Base-by-base conservation (phyloP, 2,329 filamentous ascomycete species). In the Ophidiomyces ophidiicola region DNA sequence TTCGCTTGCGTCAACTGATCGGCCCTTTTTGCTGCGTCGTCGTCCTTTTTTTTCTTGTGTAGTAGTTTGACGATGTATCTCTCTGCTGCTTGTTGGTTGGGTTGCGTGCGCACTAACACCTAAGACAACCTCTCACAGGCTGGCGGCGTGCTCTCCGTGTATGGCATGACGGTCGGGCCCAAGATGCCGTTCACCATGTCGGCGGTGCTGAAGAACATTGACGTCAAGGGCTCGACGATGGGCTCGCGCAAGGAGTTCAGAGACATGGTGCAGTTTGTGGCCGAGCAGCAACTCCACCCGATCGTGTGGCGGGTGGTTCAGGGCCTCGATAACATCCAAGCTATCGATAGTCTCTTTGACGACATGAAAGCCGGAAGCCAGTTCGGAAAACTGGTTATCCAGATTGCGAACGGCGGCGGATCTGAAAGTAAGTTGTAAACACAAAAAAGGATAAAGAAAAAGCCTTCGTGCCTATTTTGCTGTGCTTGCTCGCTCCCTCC, bases 311-410 rank as follows among this genome's bases (percentile, higher is more conserved):
- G 80, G 37, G 74, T 78, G 1, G 74, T 82, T 10, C 74, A 75
- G 48, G 83, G 84, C 0, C 61, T 94, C 48, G 77, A 81, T 37
- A 78, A 87, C 50, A 50, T 93, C 5, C 69, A 77, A n/a, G 80
- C 67, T n/a, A 82, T 96, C 39, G 77, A 96, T 44, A 69, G 68
- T 0, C 59, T 94, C 36, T 96, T 94, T 56, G 78, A 83, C 28
- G 85, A 94, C 36, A 93, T 96, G 76, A 84, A 82, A 56, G 73
- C 76, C 4, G 84, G 80, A 0, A 77, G 66, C 46, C 88, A 96
- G 60, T 94, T 96, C 66, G 90, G 88, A 7, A 96, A 96, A 63
- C 60, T 96, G 50, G 85, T 94, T 1, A 74, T 94, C 36, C 36
- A 47, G 32, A 41, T 50, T 35, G 40, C 35, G 5, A 37, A 26